Evolutionary conservation across 208 protist genomes (phyloP), one percentile per base, ranked within the genome.

Genomic region (Histomonas meleagridis): DNA sequence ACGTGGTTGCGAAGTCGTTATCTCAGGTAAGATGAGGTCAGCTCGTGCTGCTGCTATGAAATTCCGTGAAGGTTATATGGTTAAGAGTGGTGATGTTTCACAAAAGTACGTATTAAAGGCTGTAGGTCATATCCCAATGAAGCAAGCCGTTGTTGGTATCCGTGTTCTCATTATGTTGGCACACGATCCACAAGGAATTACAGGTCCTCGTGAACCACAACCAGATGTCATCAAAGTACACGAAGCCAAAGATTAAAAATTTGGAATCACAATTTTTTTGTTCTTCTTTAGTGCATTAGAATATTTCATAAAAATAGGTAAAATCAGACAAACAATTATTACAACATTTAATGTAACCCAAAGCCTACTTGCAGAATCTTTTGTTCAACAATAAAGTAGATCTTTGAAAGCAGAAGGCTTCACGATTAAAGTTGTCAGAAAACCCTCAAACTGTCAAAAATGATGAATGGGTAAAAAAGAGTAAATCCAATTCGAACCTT

Each of bases 1-100:
- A n/a, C n/a, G n/a, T n/a, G n/a, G 98, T 95, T 97, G 96, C 95
- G 98, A 99, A 95, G 97, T 99, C 91, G 96, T 97, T 92, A 97
- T 99, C 60, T 96, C 97, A 79, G 98, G 98, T 94, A 99, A 99
- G 96, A 95, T 99, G 78, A 97, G 98, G 93, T 97, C 96, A 62
- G 90, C 92, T 95, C 97, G 98, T 95, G 98, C 98, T 81, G 99
- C 99, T 96, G 93, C 94, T 92, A 98, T 99, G 97, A 99, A 99
- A 94, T 99, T 99, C 97, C 95, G 95, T 86, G 98, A 99, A 91
- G 98, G 98, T 91, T 99, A 99, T 95, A 99, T 99, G 97, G 97
- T 99, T 95, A 97, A 97, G 94, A 97, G 97, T 72, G 97, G 97
- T 95, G 86, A 95, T 48, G 93, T 94, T 57, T 55, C 90, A 60